Percentiles rank a stretch among this genome's conserved stretches.
These are phyloP conservation scores for Lepidium campestre DNA, from an alignment of 441 rosid species.

Conservation along the genomic window DNA sequence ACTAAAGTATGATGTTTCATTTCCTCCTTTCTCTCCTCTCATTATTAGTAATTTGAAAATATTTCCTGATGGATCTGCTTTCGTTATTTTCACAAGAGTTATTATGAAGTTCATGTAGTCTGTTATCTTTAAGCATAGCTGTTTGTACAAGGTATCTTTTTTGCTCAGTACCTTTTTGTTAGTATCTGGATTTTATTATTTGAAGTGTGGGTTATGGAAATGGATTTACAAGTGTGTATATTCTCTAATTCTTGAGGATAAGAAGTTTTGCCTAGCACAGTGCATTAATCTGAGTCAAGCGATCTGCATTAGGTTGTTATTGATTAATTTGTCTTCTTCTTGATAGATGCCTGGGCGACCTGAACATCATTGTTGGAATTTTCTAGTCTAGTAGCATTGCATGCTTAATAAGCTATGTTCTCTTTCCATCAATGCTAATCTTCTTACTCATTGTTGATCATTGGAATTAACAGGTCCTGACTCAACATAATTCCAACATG, in stretches of 20 bases:
- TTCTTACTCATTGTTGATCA: constrained; percentile 1
- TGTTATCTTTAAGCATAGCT: background rate
- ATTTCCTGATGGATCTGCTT: background rate
- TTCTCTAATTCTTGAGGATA: background rate
- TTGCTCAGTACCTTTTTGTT: background rate
- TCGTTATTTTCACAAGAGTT: background rate
- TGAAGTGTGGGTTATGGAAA: background rate
- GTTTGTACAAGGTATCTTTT: background rate
- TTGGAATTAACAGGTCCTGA: constrained; percentile 58
- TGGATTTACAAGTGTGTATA: background rate
- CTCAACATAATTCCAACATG: constrained; percentile 84
- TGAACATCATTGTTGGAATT: background rate
- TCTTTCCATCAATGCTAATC: background rate
- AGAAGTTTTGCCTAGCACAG: background rate
- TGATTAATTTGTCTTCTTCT: background rate
- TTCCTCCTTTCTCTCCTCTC: constrained; percentile 10
- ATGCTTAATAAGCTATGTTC: background rate
- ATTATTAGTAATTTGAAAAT: background rate
- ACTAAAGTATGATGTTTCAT: constrained; percentile 57
- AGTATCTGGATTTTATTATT: background rate
- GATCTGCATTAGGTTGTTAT: background rate
- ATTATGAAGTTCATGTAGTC: background rate
- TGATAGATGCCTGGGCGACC: background rate
- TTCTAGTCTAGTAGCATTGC: background rate
- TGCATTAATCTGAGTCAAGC: background rate